Evolutionary conservation across 257 asterid genomes (phyloP), one percentile per base, ranked within the genome.

Genomic region (Plectranthus barbatus): DNA sequence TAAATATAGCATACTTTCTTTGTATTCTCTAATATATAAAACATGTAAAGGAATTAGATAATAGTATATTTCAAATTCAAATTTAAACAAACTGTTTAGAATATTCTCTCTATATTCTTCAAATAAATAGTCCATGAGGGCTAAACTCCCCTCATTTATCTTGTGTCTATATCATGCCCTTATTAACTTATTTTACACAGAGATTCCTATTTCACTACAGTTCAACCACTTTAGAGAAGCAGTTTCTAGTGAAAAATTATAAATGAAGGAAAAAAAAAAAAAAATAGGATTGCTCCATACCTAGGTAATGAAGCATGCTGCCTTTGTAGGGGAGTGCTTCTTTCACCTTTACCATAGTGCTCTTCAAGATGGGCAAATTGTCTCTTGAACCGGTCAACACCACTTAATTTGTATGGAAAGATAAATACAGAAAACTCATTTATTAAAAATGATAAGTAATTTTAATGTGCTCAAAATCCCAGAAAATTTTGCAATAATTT

Each of bases 361-460:
- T 91, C 98, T 71, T 91, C 98, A 51, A 91, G 88, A 83, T 91
- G 96, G 36, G 98, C 98, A 81, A 91, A 91, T 63, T 91, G 96
- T 56, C 88, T 74, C 85, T 84, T 91, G 86, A 91, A 91, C 56
- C 98, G 93, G 78, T 89, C 98, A 70, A 91, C 91, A 7, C 98
- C 98, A 67, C 98, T 91, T 74, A 66, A 52, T 18, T 67, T n/a
- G 74, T 18, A 76, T 19, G 45, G 60, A 56, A 54, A 18, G 44
- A 50, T 55, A 10, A 39, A 60, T 0, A 23, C 39, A 69, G 19
- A 45, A 46, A 68, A 56, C 37, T 42, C 48, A 41, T n/a, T 23
- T 37, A 26, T 34, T 24, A 69, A 44, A 70, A 1, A 39, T 11
- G n/a, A 39, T 39, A 9, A 33, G 49, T 49, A 56, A 47, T 51